These are phyloP conservation scores for Ophiostoma quercus DNA, from an alignment of 2,329 filamentous ascomycete genomes.

Conservation along the genomic window DNA sequence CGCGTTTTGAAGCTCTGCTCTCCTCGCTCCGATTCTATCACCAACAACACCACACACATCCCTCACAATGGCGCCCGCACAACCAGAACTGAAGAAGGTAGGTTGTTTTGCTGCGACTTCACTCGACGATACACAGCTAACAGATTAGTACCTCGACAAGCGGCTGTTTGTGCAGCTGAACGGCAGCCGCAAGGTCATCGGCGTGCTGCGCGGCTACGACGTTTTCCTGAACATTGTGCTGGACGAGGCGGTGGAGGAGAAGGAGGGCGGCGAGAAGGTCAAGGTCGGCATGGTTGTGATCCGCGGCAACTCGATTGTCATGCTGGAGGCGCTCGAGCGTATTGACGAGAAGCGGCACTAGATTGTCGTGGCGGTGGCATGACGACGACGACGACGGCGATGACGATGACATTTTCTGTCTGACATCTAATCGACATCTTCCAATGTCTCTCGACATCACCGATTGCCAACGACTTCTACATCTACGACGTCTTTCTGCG, in stretches of 20 bases:
- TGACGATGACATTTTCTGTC: background rate
- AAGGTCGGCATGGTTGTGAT: conserved; percentile 94
- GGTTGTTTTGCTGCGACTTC: background rate
- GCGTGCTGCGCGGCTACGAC: conserved; percentile 91
- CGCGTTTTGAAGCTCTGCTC: conserved; percentile 12
- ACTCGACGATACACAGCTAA: background rate
- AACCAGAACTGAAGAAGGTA: conserved; percentile 98
- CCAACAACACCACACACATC: conserved; percentile 15
- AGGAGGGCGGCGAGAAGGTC: conserved; percentile 82
- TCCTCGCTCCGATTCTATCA: conserved; percentile 23
- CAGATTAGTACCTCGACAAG: conserved; percentile 90
- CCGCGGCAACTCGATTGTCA: conserved; percentile 94
- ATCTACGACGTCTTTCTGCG: background rate
- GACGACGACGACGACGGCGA: background rate
- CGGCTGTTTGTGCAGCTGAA: conserved; percentile 96
- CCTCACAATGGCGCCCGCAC: conserved; percentile 87
- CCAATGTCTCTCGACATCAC: background rate
- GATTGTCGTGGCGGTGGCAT: background rate
- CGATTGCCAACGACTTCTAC: background rate
- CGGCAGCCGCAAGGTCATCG: conserved; percentile 94
- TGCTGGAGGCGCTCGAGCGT: conserved; percentile 79
- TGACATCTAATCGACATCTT: background rate
- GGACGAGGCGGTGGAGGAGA: conserved; percentile 94
- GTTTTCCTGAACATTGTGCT: conserved; percentile 98
- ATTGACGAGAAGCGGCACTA: conserved; percentile 43